Base-by-base conservation (phyloP, 1,139 yeast genomes). In the Geotrichum klebahnii region DNA sequence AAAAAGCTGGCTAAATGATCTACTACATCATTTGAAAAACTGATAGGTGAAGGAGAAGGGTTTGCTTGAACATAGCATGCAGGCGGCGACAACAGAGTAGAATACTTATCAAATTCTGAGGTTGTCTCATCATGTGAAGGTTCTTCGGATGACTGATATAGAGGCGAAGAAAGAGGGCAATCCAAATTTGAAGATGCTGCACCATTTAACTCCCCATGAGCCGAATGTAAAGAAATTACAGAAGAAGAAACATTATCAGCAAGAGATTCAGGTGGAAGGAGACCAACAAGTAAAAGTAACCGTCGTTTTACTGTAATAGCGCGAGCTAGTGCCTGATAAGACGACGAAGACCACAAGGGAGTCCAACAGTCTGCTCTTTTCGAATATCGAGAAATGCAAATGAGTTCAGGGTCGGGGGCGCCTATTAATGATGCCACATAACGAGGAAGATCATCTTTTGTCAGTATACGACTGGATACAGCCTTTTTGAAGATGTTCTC, bases 281-380 rank as follows among this genome's bases (percentile, higher is more conserved):
- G 26, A 16, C 9, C 10, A 4, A 38, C 42, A 5, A 38, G 33
- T 22, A 38, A 8, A 22, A 26, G 42, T 17, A 38, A 6, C 22
- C 32, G 32, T 24, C n/a, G 5, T 24, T 38, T 38, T 5, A 38
- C 42, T 5, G 42, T 16, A 5, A 38, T 20, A 12, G 32, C 42
- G 23, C 33, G 14, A 23, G 5, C 33, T 8, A 38, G 42, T 14
- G 26, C 28, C 33, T 24, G 42, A 14, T 24, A 38, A 8, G 42
- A 38, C 8, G 23, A 20, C 2, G 6, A 12, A 2, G 42, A 17
- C 23, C 17, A 16, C 33, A 38, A 26, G 14, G 42, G 22, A 4
- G 28, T 33, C 42, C 42, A 38, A 8, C 33, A 10, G 22, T 22
- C 19, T 14, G 3, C 42, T 2, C 33, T 38, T 33, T 38, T 38